phyloP scores from a whole-genome alignment of 2,329 filamentous ascomycete species.

The Raffaelea albimanens region DNA sequence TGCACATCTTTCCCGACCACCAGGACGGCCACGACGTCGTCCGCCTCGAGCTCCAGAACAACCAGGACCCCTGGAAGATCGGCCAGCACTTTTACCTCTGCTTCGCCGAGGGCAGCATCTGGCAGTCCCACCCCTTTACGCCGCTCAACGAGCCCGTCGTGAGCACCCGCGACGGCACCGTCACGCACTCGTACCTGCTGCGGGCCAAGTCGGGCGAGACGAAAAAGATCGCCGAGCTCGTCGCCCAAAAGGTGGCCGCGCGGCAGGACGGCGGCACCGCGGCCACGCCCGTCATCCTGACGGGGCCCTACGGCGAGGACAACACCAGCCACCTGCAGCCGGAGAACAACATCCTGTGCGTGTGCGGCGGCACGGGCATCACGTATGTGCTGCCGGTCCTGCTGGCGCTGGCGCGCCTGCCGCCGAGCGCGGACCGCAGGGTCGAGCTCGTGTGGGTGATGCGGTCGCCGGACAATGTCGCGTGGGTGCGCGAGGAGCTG shows the following conservation, averaged over 20 bases:
- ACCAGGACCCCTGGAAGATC: constrained; percentile 51
- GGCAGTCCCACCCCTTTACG: constrained; percentile 66
- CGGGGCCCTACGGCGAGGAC: constrained; percentile 52
- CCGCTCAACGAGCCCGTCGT: constrained; percentile 44
- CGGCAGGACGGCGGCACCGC: constrained; percentile 10
- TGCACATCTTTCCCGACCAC: constrained; percentile 43
- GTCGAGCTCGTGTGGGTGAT: constrained; percentile 59
- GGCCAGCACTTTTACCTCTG: constrained; percentile 66
- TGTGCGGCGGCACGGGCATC: constrained; percentile 50
- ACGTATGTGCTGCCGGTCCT: constrained; percentile 46
- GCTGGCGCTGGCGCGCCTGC: constrained; percentile 24
- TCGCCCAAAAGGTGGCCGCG: neutral
- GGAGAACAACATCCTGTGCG: constrained; percentile 37
- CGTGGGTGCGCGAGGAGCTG: constrained; percentile 51
- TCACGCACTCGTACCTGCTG: constrained; percentile 47
- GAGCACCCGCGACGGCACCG: constrained; percentile 23
- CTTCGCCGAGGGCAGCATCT: constrained; percentile 56
- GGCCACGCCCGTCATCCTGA: constrained; percentile 48
- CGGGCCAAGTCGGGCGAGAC: constrained; percentile 52
- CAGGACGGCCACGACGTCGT: constrained; percentile 50
- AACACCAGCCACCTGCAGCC: constrained; percentile 18
- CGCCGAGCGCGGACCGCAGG: constrained; percentile 25
- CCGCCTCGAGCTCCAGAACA: constrained; percentile 55
- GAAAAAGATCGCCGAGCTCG: constrained; percentile 37
- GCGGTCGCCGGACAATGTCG: constrained; percentile 40